These are phyloP conservation scores for Penicillium alfredii DNA, from an alignment of 495 filamentous ascomycete species.

Conservation along the genomic window DNA sequence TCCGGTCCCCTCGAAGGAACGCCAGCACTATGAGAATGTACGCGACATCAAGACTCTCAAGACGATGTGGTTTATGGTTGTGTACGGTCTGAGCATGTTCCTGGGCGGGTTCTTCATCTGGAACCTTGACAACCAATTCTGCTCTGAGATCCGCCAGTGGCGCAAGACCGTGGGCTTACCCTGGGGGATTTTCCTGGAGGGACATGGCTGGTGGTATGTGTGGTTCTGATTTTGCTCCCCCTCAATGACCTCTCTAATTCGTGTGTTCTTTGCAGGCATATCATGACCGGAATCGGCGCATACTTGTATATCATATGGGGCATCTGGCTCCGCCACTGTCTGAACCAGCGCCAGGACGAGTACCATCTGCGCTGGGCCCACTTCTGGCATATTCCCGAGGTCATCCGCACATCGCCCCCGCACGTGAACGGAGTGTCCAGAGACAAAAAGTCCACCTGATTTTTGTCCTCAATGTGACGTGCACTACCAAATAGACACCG, in stretches of 20 bases:
- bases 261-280: slow-evolving; percentile 42
- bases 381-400: slow-evolving; percentile 59
- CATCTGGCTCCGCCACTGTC: slow-evolving; percentile 75
- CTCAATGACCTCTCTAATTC: slow-evolving; percentile 4
- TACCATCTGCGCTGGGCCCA: slow-evolving; percentile 70
- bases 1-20: slow-evolving; percentile 35
- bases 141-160: slow-evolving; percentile 61
- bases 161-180: slow-evolving; percentile 71
- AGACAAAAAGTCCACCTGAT: slow-evolving; percentile 40
- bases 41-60: slow-evolving; percentile 56
- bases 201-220: slow-evolving; percentile 95
- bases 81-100: slow-evolving; percentile 66
- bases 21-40: slow-evolving; percentile 44
- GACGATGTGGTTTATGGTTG: slow-evolving; percentile 73
- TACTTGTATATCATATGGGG: slow-evolving; percentile 85
- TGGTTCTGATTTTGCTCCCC: slow-evolving; percentile 11
- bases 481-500: neutral
- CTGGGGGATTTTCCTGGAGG: slow-evolving; percentile 86
- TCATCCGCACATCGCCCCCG: slow-evolving; percentile 39
- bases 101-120: slow-evolving; percentile 80
- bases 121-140: slow-evolving; percentile 81
- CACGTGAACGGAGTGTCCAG: slow-evolving; percentile 26
- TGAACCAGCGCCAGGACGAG: slow-evolving; percentile 71
- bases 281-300: slow-evolving; percentile 62
- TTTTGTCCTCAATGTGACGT: neutral